Conservation (phyloP, 257 asterid genomes). For the Przewalskia tangutica region DNA sequence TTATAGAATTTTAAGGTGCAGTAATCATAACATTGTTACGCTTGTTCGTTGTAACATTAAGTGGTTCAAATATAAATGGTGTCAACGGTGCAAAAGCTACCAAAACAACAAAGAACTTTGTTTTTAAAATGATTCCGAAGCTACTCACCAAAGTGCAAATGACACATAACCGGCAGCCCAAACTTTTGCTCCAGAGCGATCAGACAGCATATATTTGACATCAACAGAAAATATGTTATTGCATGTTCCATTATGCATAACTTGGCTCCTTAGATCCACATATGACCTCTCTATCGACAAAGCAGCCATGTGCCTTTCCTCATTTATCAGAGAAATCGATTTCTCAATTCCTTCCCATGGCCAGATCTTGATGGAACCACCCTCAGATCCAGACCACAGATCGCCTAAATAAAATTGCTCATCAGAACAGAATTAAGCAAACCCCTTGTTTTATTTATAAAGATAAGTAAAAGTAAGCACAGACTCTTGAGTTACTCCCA, state of each 20-base stretch:
- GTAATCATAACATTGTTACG: not conserved
- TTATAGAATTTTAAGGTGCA: not conserved
- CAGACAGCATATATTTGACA: constrained; percentile 62
- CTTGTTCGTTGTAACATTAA: not conserved
- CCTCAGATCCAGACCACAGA: constrained; percentile 93
- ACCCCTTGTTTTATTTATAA: not conserved
- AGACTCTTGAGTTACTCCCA: not conserved
- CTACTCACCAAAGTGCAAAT: constrained; percentile 72
- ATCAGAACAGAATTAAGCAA: constrained; percentile 6
- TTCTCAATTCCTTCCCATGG: constrained; percentile 96
- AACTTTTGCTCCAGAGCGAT: constrained; percentile 64
- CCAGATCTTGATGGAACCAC: constrained; percentile 83
- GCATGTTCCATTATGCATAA: constrained; percentile 48
- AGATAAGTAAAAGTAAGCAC: not conserved
- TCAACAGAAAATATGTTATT: constrained; percentile 66
- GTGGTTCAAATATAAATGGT: not conserved
- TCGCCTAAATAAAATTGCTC: constrained; percentile 56
- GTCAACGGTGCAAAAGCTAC: not conserved
- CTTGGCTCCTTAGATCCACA: constrained; percentile 72
- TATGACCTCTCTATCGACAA: constrained; percentile 73
- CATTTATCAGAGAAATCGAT: constrained; percentile 47
- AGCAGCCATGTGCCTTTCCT: constrained; percentile 87
- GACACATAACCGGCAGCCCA: constrained; percentile 80
- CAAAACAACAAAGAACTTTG: not conserved
- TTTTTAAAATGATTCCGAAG: constrained; percentile 2